These are phyloP conservation scores for Fusarium oligoseptatum DNA, from an alignment of 2,329 filamentous ascomycete species.

Conservation along the genomic window DNA sequence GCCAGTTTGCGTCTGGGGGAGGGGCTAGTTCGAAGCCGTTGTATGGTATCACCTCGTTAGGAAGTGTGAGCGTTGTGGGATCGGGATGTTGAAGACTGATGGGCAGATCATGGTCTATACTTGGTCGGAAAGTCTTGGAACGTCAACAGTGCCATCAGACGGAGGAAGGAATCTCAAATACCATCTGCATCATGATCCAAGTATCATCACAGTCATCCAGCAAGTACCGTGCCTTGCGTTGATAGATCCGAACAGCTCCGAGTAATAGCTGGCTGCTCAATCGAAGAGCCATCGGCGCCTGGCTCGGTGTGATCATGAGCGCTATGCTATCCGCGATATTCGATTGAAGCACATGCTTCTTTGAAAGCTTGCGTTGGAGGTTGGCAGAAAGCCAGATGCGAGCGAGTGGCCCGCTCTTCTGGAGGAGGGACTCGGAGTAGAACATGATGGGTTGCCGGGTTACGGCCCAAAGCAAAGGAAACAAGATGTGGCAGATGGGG, in stretches of 20 bases:
- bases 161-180: too few relatives aligned
- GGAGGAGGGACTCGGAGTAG: constrained; percentile 94
- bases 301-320: constrained; percentile 91
- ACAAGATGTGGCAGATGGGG: not conserved
- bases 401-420: constrained; percentile 96
- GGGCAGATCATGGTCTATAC: constrained; percentile 94
- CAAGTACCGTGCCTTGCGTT: constrained; percentile 94
- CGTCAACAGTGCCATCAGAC: constrained; percentile 50
- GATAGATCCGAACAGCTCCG: constrained; percentile 97
- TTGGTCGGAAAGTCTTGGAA: constrained; percentile 87
- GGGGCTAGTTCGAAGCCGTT: constrained; percentile 84
- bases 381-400: constrained; percentile 99
- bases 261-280: constrained; percentile 93
- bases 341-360: constrained; percentile 93
- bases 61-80: constrained; percentile 87
- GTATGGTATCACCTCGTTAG: constrained; percentile 92
- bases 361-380: constrained; percentile 97
- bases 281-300: constrained; percentile 94
- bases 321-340: constrained; percentile 95
- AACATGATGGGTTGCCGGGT: constrained; percentile 77
- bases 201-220: constrained; percentile 98
- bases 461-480: constrained; percentile 22
- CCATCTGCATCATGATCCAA: constrained; percentile 98
- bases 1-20: constrained; percentile 87
- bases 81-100: constrained; percentile 83